phyloP scores from a whole-genome alignment of 305 asterid genomes.

The Fraxinus albicans region DNA sequence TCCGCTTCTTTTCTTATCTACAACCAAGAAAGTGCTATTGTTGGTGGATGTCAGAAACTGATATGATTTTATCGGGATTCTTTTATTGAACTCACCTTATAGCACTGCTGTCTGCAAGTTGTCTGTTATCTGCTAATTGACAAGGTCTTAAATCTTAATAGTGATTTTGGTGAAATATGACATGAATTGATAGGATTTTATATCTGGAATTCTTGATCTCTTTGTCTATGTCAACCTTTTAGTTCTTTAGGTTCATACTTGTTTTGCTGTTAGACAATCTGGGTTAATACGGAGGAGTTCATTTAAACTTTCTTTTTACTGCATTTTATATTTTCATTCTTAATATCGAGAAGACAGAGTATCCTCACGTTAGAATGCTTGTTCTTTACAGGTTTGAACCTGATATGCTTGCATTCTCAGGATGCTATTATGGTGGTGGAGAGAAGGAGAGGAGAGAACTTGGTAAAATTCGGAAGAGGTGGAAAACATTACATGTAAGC shows the following conservation, averaged over 20 bases:
- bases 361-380: constrained; percentile 16
- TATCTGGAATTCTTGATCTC: not conserved
- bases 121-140: not conserved
- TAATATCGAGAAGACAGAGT: constrained; percentile 7
- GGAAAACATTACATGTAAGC: constrained; percentile 75
- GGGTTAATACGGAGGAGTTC: not conserved
- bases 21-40: not conserved
- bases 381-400: constrained; percentile 80
- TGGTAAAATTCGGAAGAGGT: constrained; percentile 80
- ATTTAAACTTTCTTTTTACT: constrained; percentile 4
- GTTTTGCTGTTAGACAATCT: not conserved
- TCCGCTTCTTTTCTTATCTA: constrained; percentile 15
- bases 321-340: constrained; percentile 5
- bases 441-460: constrained; percentile 86
- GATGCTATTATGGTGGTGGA: constrained; percentile 98
- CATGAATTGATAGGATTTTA: not conserved
- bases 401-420: constrained; percentile 99
- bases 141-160: not conserved
- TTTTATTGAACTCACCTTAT: constrained; percentile 7
- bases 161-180: not conserved
- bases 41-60: constrained; percentile 14
- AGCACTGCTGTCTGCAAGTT: not conserved
- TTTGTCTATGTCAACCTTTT: not conserved
- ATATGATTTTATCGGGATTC: not conserved
- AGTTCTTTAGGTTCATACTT: not conserved